phyloP scores from a whole-genome alignment of 1,139 yeast species.

The Spencermartinsiella ligniputridi region DNA sequence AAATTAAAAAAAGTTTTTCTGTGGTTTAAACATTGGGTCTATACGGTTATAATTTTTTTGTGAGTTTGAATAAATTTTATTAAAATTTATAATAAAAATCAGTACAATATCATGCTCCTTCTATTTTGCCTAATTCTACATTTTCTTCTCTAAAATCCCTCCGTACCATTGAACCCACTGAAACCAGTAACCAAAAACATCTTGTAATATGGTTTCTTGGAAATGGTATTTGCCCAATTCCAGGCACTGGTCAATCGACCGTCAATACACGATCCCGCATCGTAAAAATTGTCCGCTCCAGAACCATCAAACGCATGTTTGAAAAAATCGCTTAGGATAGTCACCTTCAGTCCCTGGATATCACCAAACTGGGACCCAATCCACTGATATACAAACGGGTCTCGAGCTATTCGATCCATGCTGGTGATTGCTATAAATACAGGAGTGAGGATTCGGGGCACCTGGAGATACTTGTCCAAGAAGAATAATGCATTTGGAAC shows the following conservation, averaged over 20 bases:
- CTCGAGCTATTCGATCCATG: slow-evolving; percentile 47
- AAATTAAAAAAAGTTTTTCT: not conserved
- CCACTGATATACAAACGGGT: slow-evolving; percentile 46
- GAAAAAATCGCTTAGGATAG: slow-evolving; percentile 61
- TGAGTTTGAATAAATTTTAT: not conserved
- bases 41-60: not conserved
- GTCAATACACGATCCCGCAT: slow-evolving; percentile 77
- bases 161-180: slow-evolving; percentile 69
- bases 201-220: slow-evolving; percentile 60
- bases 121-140: too few species aligned
- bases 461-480: slow-evolving; percentile 69
- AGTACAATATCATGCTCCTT: too few species aligned
- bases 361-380: slow-evolving; percentile 53
- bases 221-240: slow-evolving; percentile 69
- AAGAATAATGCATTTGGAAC: slow-evolving; percentile 75
- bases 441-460: slow-evolving; percentile 67
- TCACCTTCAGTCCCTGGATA: slow-evolving; percentile 45
- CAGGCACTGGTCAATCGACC: slow-evolving; percentile 75
- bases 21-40: not conserved
- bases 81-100: too few species aligned
- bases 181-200: slow-evolving; percentile 64
- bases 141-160: slow-evolving; percentile 39
- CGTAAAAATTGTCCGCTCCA: slow-evolving; percentile 73
- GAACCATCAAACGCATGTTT: slow-evolving; percentile 72
- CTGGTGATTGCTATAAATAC: slow-evolving; percentile 52